Evolutionary conservation across 2,329 filamentous ascomycete genomes (phyloP), one percentile per base, ranked within the genome.

Genomic region (Colletotrichum karsti): DNA sequence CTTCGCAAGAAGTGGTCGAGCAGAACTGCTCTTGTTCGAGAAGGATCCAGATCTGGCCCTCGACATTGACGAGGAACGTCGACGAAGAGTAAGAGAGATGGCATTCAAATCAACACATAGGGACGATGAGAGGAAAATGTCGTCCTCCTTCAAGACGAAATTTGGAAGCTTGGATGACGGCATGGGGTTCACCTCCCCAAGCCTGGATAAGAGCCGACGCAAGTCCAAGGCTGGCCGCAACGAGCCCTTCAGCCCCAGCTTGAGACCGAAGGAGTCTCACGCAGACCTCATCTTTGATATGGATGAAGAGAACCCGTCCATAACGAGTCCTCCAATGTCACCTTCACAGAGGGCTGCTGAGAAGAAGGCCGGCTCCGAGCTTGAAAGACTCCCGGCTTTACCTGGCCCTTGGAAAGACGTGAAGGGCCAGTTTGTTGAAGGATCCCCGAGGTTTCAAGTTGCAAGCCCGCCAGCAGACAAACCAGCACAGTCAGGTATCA

Each of bases 261-360:
- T 96, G 48, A 90, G 88, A 61, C 85, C 91, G 1, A 94, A 90
- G 73, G 86, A 85, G 20, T 95, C 92, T 0, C 83, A 86, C 1
- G 86, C 85, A 39, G 95, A 98, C 72, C 85, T 98, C 61, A 97
- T 97, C 78, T 98, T 98, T 75, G 90, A 93, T 71, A 98, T 98
- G 94, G 95, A 97, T 66, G 94, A 97, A 39, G 93, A 94, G 46
- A 86, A 85, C 9, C 71, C 74, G 0, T 73, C 77, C 7, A 72
- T 71, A 1, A 69, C 70, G 26, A 82, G 77, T 54, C 77, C 79
- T 3, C 54, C 60, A 8, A 12, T 59, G 4, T 68, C 63, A 2
- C 70, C 69, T 13, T 44, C 33, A 10, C 67, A 67, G 26, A 60
- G 35, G 35, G 51, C 56, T 54, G 42, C 48, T 5, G 51, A 57